Conservation (phyloP, 1,284 basidiomycete genomes). For the Clitocybe nebularis region DNA sequence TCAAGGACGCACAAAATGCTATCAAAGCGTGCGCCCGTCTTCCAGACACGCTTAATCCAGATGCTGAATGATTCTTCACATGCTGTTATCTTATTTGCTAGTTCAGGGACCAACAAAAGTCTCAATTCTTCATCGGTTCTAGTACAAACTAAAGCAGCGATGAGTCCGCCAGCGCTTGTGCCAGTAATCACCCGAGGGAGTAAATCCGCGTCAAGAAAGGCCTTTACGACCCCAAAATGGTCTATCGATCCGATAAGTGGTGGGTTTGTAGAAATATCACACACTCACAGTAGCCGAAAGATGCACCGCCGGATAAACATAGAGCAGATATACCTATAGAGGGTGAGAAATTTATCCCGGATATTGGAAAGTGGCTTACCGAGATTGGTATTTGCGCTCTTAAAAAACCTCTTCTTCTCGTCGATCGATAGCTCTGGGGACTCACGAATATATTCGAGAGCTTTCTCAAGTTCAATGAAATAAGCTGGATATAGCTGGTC, state of each 20-base stretch:
- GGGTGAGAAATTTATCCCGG: constrained; percentile 1
- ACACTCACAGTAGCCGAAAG: constrained; percentile 84
- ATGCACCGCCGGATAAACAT: constrained; percentile 92
- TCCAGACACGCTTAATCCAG: constrained; percentile 81
- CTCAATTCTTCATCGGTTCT: constrained; percentile 88
- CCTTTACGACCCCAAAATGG: constrained; percentile 90
- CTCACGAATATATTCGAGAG: constrained; percentile 73
- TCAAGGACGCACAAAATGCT: constrained; percentile 48
- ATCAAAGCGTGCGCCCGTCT: constrained; percentile 93
- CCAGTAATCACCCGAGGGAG: constrained; percentile 90
- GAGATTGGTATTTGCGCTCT: constrained; percentile 83
- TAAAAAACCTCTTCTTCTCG: constrained; percentile 93
- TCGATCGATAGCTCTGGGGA: constrained; percentile 74
- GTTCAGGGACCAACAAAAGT: constrained; percentile 69
- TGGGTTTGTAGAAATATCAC: neutral
- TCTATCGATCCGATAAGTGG: constrained; percentile 38
- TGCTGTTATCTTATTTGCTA: constrained; percentile 88
- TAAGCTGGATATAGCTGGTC: constrained; percentile 50
- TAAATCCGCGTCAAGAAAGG: constrained; percentile 84
- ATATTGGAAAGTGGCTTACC: constrained; percentile 48
- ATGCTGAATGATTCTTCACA: constrained; percentile 81
- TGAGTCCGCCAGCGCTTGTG: constrained; percentile 89
- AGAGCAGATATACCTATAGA: constrained; percentile 61
- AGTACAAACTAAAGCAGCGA: constrained; percentile 85
- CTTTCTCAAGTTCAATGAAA: constrained; percentile 72